Conservation (phyloP, 2,329 filamentous ascomycete species). For the Diaporthe humulicola region DNA sequence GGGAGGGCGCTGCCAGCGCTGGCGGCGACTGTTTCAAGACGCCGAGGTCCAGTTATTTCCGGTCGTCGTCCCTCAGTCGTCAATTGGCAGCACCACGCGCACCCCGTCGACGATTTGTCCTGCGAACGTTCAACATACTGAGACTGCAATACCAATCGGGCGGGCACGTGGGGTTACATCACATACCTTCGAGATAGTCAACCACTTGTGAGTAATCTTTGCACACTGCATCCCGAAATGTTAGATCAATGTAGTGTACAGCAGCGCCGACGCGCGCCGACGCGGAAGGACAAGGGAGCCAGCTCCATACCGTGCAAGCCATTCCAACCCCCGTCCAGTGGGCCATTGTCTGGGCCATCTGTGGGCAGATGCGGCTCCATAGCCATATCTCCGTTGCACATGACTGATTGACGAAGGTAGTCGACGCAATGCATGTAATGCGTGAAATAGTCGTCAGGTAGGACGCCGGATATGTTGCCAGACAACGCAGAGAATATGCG, state of each 20-base stretch:
- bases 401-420: constrained; percentile 45
- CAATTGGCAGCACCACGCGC: constrained; percentile 39
- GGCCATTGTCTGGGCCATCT: constrained; percentile 43
- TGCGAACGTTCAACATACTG: constrained; percentile 19
- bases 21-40: constrained; percentile 12
- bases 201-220: constrained; percentile 45
- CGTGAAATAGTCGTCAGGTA: constrained; percentile 47
- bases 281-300: neutral
- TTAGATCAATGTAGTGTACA: neutral
- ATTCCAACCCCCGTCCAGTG: constrained; percentile 44
- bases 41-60: neutral
- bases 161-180: constrained; percentile 19
- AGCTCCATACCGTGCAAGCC: constrained; percentile 43
- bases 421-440: constrained; percentile 55
- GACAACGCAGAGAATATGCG: constrained; percentile 49
- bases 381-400: constrained; percentile 45
- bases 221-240: constrained; percentile 39
- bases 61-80: constrained; percentile 17
- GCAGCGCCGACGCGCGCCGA: neutral
- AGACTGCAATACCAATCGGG: neutral
- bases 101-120: constrained; percentile 33
- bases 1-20: constrained; percentile 16
- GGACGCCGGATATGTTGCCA: constrained; percentile 38
- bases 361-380: constrained; percentile 44
- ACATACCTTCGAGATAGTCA: constrained; percentile 43